A percentile compares a stretch with the other conserved stretches of the same genome.
Conservation (phyloP, 1,139 yeast genomes). For the Dujonia santamariae region DNA sequence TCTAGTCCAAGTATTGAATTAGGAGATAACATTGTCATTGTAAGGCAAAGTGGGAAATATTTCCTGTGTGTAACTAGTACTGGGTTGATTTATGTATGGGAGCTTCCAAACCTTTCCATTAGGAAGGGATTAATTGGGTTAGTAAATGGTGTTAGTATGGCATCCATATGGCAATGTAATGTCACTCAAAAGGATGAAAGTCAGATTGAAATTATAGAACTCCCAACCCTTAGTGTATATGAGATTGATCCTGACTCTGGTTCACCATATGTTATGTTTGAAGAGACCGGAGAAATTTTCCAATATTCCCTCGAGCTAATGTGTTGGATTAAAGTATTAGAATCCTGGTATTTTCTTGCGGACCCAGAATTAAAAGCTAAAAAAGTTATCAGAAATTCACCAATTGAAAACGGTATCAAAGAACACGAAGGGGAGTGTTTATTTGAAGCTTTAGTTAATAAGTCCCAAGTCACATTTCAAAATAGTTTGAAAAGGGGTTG, state of each 20-base stretch:
- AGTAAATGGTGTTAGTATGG: constrained; percentile 44
- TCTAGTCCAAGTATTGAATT: constrained; percentile 52
- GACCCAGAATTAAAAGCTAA: too few species aligned
- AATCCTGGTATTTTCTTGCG: constrained; percentile 44
- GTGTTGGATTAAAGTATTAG: constrained; percentile 47
- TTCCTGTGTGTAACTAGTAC: constrained; percentile 54
- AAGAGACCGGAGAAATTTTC: constrained; percentile 33
- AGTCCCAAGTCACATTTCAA: not conserved
- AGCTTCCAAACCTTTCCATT: constrained; percentile 19
- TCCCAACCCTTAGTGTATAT: constrained; percentile 26
- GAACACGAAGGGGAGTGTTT: not conserved
- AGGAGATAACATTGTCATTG: constrained; percentile 56
- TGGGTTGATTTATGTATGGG: constrained; percentile 52
- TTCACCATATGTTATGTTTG: constrained; percentile 38
- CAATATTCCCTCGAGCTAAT: constrained; percentile 35
- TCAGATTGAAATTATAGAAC: constrained; percentile 5
- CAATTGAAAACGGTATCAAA: not conserved
- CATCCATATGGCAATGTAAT: constrained; percentile 44
- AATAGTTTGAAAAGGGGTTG: not conserved
- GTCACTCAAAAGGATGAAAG: constrained; percentile 7
- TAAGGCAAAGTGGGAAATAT: constrained; percentile 47
- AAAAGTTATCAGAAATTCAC: too few species aligned
- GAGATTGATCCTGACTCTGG: constrained; percentile 37
- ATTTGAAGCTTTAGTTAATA: not conserved
- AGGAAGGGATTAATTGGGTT: constrained; percentile 11